A percentile compares a stretch with the other conserved stretches of the same genome.
Conservation (phyloP, 768 basidiomycete genomes). For the Lactifluus rugatus region DNA sequence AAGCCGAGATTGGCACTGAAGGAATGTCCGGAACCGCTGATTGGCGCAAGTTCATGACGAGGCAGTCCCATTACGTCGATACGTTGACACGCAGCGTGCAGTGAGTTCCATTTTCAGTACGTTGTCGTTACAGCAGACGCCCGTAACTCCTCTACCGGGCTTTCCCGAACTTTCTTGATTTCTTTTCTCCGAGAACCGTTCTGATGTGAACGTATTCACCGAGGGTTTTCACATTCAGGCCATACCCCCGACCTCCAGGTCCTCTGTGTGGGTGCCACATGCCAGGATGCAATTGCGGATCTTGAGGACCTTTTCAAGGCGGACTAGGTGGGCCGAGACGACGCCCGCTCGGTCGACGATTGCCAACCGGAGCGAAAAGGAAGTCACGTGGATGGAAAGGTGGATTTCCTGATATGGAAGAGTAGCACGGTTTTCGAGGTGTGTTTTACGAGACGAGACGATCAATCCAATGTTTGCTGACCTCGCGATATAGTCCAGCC, state of each 20-base stretch:
- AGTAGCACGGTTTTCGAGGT: not conserved
- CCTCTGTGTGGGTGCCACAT: no score
- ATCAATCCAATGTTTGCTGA: not conserved
- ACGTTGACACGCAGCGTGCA: not conserved
- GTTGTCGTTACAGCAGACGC: not conserved
- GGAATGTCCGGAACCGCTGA: not conserved
- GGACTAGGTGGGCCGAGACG: no score
- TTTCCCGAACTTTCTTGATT: not conserved
- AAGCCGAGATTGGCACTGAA: not conserved
- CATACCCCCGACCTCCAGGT: no score
- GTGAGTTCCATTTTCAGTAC: not conserved
- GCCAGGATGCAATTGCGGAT: not conserved
- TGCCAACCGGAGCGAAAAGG: no score
- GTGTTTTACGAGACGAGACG: not conserved
- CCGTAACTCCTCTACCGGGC: not conserved
- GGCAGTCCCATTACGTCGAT: constrained; percentile 7
- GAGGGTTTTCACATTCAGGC: not conserved
- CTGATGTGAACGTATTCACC: not conserved
- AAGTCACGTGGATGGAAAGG: not conserved
- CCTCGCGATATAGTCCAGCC: not conserved
- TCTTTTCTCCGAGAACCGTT: not conserved
- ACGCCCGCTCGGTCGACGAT: no score
- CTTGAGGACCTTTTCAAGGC: no score
- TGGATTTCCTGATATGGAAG: constrained; percentile 4
- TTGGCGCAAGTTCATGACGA: not conserved